Evolutionary conservation across 2,329 filamentous ascomycete genomes (phyloP), one percentile per base, ranked within the genome.

Genomic region (Simplicillium sp.): DNA sequence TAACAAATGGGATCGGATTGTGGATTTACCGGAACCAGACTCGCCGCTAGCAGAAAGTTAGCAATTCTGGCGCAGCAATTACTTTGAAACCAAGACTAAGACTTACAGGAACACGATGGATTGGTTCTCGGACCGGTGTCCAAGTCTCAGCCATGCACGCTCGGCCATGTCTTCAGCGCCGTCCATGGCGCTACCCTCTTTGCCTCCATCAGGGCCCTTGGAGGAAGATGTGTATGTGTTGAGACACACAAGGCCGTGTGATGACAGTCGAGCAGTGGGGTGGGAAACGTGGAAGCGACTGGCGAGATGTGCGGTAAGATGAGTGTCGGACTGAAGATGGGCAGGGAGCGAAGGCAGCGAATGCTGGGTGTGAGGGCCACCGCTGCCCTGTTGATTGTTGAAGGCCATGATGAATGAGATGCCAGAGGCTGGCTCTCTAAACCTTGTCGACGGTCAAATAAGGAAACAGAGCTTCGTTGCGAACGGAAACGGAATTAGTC

Each of bases 11-110:
- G 87, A 86, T 46, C 92, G 83, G 54, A 97, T 72, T 0, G 92
- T 98, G 0, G 92, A 96, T 68, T 98, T 98, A 53, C 92, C 92
- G 28, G 92, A 82, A 36, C 92, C 92, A 43, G 88, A 94, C 73
- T 98, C 92, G 62, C 92, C 92, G 50, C 89, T 96, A 50, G 38
- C 36, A 37, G 9, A 17, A 43, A 35, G 46, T 61, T 44, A 55
- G 51, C 56, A 51, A 59, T 48, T 45, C 46, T 43, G 13, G 17
- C 28, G 37, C 25, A 36, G 6, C 11, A 15, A 29, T 12, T 14
- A 15, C 31, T 33, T 7, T 5, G 12, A 33, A 7, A n/a, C 12
- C 13, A 33, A 13, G 7, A 33, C 6, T 11, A 31, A 15, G 7
- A 76, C 87, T 70, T 75, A 96, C 88, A 98, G 66, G 53, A 98